Evolutionary conservation across 23 red algal genomes (phyloP).

Genomic region (Gracilaria domingensis): DNA sequence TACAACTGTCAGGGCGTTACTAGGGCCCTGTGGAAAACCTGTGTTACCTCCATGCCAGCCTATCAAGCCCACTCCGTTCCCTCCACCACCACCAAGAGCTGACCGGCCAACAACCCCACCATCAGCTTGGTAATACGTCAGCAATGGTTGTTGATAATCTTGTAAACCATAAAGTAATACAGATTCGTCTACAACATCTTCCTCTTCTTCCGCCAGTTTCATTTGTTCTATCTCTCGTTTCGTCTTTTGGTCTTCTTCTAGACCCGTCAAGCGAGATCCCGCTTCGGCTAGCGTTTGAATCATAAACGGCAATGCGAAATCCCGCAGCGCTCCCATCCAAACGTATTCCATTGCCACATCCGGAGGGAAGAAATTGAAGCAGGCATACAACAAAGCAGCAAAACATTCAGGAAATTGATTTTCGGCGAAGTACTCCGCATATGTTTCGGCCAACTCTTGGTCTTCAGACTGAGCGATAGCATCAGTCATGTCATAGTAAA

Average conservation of each 20-base stretch:
- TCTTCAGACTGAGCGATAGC: constrained; percentile 82
- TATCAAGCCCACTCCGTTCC: constrained; percentile 27
- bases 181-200: constrained; percentile 86
- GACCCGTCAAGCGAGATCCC: constrained; percentile 61
- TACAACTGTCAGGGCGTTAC: constrained; percentile 7
- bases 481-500: constrained; percentile 84
- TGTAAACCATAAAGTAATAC: constrained; percentile 87
- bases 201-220: constrained; percentile 47
- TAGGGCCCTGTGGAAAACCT: neutral
- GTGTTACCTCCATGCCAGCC: constrained; percentile 53
- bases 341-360: constrained; percentile 92
- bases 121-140: constrained; percentile 85
- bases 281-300: constrained; percentile 92
- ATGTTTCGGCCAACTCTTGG: constrained; percentile 79
- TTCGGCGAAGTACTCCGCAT: constrained; percentile 79
- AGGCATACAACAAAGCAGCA: constrained; percentile 87
- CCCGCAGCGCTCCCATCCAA: constrained; percentile 72
- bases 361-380: constrained; percentile 86
- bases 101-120: constrained; percentile 74
- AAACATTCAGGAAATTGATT: constrained; percentile 74
- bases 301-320: constrained; percentile 91
- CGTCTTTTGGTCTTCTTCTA: constrained; percentile 73
- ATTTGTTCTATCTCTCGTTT: constrained; percentile 64
- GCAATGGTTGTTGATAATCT: constrained; percentile 68
- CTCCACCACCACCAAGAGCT: constrained; percentile 45